Base-by-base conservation (phyloP, 345 rosid genomes). In the Eucalyptus tenuipes region DNA sequence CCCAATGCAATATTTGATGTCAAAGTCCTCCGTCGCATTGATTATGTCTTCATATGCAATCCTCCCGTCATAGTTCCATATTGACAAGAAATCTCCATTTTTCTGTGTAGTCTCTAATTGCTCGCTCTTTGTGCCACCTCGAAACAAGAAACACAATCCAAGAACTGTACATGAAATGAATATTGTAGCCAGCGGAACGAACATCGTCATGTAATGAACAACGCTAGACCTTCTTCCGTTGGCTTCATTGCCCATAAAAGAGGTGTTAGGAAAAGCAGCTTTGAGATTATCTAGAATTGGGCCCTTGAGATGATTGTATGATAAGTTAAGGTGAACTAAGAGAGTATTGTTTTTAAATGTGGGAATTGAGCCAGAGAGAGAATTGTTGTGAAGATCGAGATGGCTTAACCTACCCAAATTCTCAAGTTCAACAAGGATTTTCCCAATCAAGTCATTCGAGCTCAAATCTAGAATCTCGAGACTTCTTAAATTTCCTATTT, bases 1-100 rank as follows among this genome's bases (percentile, higher is more conserved):
- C 17, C 93, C 91, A 24, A 91, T 92, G 88, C 92, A 92, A 87
- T 86, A 89, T 45, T 49, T 75, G 86, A 84, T 71, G 49, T 90
- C 86, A 44, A 90, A 91, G 10, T 89, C 68, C 42, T 87, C 81
- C 1, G 92, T 92, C 27, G 89, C 90, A 44, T 81, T 71, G 3
- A 89, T 50, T 52, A 93, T 89, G 71, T 89, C 88, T 48, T 79
- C 79, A 55, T 86, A 88, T 45, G 48, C 86, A n/a, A 91, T 22
- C 49, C 88, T 92, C n/a, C 92, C 92, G 10, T 91, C 88, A 49
- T 89, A 88, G 31, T 79, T 57, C 87, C 88, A 89, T 52, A 80
- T 24, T 20, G 86, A 52, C 12, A 87, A 47, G 31, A 80, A 13
- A 71, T 75, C 42, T 15, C 89, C 87, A 75, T 33, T 87, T 7